These are phyloP conservation scores for Bromus sterilis DNA, from an alignment of 176 grass and related monocot genomes.

Conservation along the genomic window DNA sequence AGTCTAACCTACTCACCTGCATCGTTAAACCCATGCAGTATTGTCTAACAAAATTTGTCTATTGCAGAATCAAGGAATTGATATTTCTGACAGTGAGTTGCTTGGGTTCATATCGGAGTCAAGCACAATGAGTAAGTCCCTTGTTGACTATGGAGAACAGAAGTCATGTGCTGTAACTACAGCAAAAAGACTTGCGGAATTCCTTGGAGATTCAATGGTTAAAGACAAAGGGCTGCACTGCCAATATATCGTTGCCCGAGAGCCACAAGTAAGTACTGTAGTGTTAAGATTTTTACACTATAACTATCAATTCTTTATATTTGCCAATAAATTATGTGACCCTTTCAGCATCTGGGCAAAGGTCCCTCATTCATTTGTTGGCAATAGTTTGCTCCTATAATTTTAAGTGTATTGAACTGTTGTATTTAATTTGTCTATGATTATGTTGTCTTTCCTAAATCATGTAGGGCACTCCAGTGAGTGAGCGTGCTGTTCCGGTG, in stretches of 20 bases:
- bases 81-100: constrained; percentile 90
- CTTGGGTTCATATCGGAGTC: constrained; percentile 95
- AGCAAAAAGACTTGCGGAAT: constrained; percentile 85
- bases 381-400: constrained; percentile 13
- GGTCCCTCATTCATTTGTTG: constrained; percentile 15
- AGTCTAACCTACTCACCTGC: not conserved
- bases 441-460: constrained; percentile 39
- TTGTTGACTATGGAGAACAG: constrained; percentile 87
- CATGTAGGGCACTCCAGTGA: constrained; percentile 90
- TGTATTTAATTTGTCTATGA: constrained; percentile 1
- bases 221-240: constrained; percentile 98
- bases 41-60: constrained; percentile 21
- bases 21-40: constrained; percentile 19
- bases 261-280: constrained; percentile 74
- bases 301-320: not conserved
- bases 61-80: constrained; percentile 89
- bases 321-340: not conserved
- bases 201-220: constrained; percentile 91
- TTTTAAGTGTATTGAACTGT: constrained; percentile 11
- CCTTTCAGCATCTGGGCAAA: constrained; percentile 2
- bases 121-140: constrained; percentile 98
- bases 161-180: constrained; percentile 98
- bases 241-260: constrained; percentile 83
- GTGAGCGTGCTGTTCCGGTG: constrained; percentile 91
- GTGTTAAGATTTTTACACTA: not conserved